Evolutionary conservation across 1,284 basidiomycete species (phyloP).

Genomic region (Ceratobasidium sp.): DNA sequence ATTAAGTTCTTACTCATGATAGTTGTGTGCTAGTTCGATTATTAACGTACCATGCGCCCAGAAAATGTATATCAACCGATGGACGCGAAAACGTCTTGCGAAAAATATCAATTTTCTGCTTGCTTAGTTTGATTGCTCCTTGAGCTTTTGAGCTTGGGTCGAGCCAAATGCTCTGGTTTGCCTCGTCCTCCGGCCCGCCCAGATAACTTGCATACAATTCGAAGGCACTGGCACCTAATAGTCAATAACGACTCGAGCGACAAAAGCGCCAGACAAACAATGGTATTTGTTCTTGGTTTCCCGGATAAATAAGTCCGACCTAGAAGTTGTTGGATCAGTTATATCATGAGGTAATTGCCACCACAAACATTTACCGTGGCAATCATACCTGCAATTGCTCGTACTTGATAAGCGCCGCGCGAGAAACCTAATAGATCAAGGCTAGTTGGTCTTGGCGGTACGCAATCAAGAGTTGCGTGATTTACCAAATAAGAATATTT

Average conservation of each 20-base stretch:
- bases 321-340: conserved; percentile 37
- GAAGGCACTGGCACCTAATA: not conserved
- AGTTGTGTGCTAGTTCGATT: too few relatives aligned
- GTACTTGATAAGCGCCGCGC: conserved; percentile 65
- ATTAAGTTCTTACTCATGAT: too few relatives aligned
- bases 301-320: conserved; percentile 58
- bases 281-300: conserved; percentile 59
- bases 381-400: conserved; percentile 63
- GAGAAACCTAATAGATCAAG: conserved; percentile 60
- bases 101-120: conserved; percentile 54
- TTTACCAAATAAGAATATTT: conserved; percentile 49
- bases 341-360: conserved; percentile 10
- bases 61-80: conserved; percentile 58
- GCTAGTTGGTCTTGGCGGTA: too few relatives aligned
- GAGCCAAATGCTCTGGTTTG: conserved; percentile 15
- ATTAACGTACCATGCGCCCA: conserved; percentile 62
- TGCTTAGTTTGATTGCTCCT: not conserved
- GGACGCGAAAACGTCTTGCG: conserved; percentile 59
- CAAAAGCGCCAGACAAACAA: conserved; percentile 52
- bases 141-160: not conserved
- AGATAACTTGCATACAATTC: not conserved
- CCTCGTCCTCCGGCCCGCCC: not conserved
- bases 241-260: not conserved
- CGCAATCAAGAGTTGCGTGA: too few relatives aligned
- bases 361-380: conserved; percentile 54